These are phyloP conservation scores for Calendula officinalis DNA, from an alignment of 129 eudicot species.

Conservation along the genomic window DNA sequence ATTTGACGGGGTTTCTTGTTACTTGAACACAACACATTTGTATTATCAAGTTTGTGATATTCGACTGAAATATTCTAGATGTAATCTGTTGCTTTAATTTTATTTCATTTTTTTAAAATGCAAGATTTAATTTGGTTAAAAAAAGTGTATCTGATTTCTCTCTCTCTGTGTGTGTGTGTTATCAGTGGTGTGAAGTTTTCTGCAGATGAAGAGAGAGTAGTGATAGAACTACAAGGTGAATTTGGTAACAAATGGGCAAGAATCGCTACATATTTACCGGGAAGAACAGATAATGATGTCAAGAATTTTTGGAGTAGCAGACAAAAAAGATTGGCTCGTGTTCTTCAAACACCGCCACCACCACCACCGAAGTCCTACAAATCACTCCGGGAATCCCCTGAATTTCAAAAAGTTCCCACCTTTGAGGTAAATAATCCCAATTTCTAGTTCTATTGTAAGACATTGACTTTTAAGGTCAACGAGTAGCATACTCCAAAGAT, in stretches of 20 bases:
- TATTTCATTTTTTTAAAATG: neutral
- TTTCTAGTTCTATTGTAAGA: neutral
- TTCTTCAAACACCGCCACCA: slow-evolving; percentile 44
- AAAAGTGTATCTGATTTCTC: slow-evolving; percentile 2
- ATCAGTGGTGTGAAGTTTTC: slow-evolving; percentile 85
- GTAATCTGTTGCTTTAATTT: no score
- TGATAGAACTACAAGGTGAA: slow-evolving; percentile 71
- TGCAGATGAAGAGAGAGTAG: slow-evolving; percentile 71
- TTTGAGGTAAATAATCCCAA: slow-evolving; percentile 40
- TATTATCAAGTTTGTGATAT: neutral
- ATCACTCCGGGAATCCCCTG: slow-evolving; percentile 22
- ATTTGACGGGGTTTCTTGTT: no score
- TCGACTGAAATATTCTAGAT: no score
- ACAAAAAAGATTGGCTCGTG: slow-evolving; percentile 74
- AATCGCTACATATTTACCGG: slow-evolving; percentile 63
- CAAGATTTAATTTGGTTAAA: no score
- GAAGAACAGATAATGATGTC: slow-evolving; percentile 91
- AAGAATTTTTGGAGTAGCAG: slow-evolving; percentile 97
- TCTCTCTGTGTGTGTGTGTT: slow-evolving; percentile 12
- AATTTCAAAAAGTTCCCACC: slow-evolving; percentile 42
- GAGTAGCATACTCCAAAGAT: neutral
- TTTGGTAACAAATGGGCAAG: slow-evolving; percentile 94
- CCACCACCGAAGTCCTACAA: slow-evolving; percentile 29
- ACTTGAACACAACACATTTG: no score
- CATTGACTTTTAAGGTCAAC: slow-evolving; percentile 1